A percentile compares a stretch with the other conserved stretches of the same genome.
phyloP scores from a whole-genome alignment of 306 rosid genomes.

The Cucurbita ficifolia region DNA sequence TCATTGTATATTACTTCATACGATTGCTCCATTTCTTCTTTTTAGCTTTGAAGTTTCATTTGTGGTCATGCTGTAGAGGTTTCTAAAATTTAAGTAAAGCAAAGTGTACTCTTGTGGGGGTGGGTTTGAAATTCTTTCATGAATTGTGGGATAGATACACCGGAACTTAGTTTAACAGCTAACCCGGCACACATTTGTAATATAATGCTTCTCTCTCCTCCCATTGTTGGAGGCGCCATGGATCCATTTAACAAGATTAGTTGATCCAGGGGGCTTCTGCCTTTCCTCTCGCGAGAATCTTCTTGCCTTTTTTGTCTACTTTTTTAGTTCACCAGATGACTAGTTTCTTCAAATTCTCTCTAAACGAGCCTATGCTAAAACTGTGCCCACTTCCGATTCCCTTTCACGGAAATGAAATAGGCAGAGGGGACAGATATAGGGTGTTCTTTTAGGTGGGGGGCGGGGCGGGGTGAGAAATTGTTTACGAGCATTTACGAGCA shows the following conservation, averaged over 20 bases:
- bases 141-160: neutral
- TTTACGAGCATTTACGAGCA: too few relatives aligned
- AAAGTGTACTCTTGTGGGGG: neutral
- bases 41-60: neutral
- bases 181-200: neutral
- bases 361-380: neutral
- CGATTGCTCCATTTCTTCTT: neutral
- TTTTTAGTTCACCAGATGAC: neutral
- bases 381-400: too few relatives aligned
- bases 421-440: too few relatives aligned
- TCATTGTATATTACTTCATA: conserved; percentile 1
- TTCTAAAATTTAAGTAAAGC: neutral
- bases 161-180: neutral
- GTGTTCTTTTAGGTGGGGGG: too few relatives aligned
- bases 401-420: neutral
- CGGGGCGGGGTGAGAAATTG: too few relatives aligned
- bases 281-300: too few relatives aligned
- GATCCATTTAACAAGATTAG: neutral
- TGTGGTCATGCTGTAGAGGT: conserved; percentile 4
- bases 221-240: neutral
- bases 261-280: neutral
- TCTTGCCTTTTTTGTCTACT: neutral
- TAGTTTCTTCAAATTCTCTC: neutral
- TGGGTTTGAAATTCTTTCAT: neutral
- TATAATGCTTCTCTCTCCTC: neutral